Conservation (phyloP, 495 filamentous ascomycete species). For the Achaetomiella virescens region DNA sequence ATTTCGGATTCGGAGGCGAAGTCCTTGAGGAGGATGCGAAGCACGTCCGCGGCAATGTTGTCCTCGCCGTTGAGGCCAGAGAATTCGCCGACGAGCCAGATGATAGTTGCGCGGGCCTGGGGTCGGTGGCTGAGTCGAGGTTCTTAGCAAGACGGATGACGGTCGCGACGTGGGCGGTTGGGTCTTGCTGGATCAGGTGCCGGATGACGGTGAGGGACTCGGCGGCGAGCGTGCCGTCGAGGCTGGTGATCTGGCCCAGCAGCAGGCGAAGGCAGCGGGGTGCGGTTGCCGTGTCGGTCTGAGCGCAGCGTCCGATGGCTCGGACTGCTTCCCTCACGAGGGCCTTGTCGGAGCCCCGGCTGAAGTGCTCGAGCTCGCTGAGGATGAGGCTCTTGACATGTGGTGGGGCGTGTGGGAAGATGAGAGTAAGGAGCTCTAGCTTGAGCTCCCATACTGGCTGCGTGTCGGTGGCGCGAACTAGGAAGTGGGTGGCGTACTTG, state of each 20-base stretch:
- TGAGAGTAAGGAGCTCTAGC: conserved; percentile 78
- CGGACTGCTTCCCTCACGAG: conserved; percentile 82
- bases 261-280: conserved; percentile 74
- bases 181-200: conserved; percentile 90
- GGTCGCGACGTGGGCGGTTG: conserved; percentile 64
- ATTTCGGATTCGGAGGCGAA: conserved; percentile 78
- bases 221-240: conserved; percentile 79
- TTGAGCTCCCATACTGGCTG: conserved; percentile 82
- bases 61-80: conserved; percentile 68
- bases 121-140: conserved; percentile 79
- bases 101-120: conserved; percentile 82
- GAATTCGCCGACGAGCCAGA: conserved; percentile 97
- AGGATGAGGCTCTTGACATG: conserved; percentile 80
- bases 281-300: conserved; percentile 62
- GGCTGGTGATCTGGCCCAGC: conserved; percentile 72
- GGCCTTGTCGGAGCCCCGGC: conserved; percentile 63
- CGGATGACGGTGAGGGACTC: conserved; percentile 89
- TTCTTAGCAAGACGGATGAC: conserved; percentile 89
- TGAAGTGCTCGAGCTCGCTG: conserved; percentile 89
- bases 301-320: conserved; percentile 89
- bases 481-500: conserved; percentile 77
- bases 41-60: conserved; percentile 87
- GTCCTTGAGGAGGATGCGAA: conserved; percentile 79
- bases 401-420: conserved; percentile 74
- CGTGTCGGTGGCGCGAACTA: conserved; percentile 75